Evolutionary conservation across 192 early-diverging fungal genomes (phyloP).

Genomic region (Coemansia sp.): DNA sequence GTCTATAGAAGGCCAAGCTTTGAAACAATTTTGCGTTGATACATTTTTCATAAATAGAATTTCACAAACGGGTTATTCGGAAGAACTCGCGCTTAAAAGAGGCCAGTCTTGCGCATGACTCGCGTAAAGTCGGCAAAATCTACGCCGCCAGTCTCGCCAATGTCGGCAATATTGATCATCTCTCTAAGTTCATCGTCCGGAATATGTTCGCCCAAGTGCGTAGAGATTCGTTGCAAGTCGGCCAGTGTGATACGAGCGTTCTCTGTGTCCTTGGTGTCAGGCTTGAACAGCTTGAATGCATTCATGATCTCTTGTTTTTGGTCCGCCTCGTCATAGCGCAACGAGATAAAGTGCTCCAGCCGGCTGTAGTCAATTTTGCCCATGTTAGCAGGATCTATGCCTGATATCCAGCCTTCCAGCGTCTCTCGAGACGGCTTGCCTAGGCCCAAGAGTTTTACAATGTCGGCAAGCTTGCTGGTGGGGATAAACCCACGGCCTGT

Average conservation of each 20-base stretch:
- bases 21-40: not conserved
- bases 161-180: conserved; percentile 72
- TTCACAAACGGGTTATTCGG: not conserved
- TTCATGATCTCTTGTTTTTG: conserved; percentile 71
- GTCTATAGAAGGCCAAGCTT: not conserved
- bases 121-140: conserved; percentile 67
- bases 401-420: conserved; percentile 21
- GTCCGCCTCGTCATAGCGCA: conserved; percentile 51
- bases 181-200: conserved; percentile 67
- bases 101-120: conserved; percentile 63
- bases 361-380: conserved; percentile 34
- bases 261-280: conserved; percentile 62
- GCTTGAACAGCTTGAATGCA: conserved; percentile 82
- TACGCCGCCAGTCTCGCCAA: conserved; percentile 65
- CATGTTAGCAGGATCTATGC: conserved; percentile 35
- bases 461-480: conserved; percentile 15
- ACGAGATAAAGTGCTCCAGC: conserved; percentile 36
- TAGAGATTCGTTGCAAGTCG: conserved; percentile 68
- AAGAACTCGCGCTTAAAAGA: conserved; percentile 40
- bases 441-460: conserved; percentile 28
- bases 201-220: conserved; percentile 66
- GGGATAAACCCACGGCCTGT: conserved; percentile 32
- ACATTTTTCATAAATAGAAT: conserved; percentile 15
- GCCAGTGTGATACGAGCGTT: conserved; percentile 67
- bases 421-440: not conserved